Conservation (phyloP, 129 eudicot species). For the Calendula officinalis region DNA sequence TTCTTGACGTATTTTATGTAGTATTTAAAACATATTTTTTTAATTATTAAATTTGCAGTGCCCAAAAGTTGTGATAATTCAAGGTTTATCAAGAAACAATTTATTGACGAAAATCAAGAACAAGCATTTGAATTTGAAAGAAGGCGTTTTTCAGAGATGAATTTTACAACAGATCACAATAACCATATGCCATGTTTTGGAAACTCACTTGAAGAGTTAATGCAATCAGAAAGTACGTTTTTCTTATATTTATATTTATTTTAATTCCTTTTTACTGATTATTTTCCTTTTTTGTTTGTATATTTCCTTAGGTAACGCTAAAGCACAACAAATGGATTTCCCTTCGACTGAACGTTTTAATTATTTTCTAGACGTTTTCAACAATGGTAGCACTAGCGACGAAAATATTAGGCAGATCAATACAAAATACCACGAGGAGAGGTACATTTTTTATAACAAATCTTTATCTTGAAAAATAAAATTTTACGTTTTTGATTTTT, state of each 20-base stretch:
- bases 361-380: constrained; percentile 46
- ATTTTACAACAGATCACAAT: not conserved
- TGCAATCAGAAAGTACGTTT: constrained; percentile 47
- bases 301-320: constrained; percentile 10
- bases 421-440: constrained; percentile 50
- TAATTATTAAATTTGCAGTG: constrained; percentile 22
- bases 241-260: not conserved
- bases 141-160: constrained; percentile 15
- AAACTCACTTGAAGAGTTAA: constrained; percentile 48
- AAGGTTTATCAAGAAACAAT: constrained; percentile 50
- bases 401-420: constrained; percentile 44
- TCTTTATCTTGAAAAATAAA: not conserved
- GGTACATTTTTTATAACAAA: constrained; percentile 32
- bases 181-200: constrained; percentile 35
- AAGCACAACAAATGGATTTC: constrained; percentile 38
- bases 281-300: not conserved
- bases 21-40: not conserved
- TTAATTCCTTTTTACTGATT: not conserved
- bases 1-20: not conserved
- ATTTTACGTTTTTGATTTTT: not conserved
- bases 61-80: constrained; percentile 40
- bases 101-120: constrained; percentile 51
- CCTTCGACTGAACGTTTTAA: constrained; percentile 47
- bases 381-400: constrained; percentile 43
- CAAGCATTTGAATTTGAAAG: constrained; percentile 53